A percentile compares a stretch with the other conserved stretches of the same genome.
phyloP scores from a whole-genome alignment of 2,329 filamentous ascomycete genomes.

The Alternaria infectoria region DNA sequence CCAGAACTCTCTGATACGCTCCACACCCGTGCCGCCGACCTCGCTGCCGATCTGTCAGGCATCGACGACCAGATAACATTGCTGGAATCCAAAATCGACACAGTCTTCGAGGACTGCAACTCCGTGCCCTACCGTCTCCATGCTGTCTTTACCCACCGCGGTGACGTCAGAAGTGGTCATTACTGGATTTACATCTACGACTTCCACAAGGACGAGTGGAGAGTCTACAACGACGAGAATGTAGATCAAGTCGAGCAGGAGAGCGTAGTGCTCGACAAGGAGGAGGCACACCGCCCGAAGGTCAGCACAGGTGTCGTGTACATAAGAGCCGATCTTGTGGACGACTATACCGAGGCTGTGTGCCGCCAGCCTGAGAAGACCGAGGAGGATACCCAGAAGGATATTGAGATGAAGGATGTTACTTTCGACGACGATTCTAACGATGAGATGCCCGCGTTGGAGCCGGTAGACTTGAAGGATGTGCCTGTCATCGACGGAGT shows the following conservation, averaged over 20 bases:
- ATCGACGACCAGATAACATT: conserved; percentile 51
- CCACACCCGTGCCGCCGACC: conserved; percentile 25
- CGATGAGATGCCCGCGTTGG: conserved; percentile 11
- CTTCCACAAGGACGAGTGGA: conserved; percentile 81
- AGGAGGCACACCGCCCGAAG: conserved; percentile 61
- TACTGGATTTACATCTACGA: conserved; percentile 98
- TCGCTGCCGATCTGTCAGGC: conserved; percentile 33
- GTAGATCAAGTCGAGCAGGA: conserved; percentile 76
- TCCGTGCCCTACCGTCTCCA: conserved; percentile 81
- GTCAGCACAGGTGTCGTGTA: conserved; percentile 74
- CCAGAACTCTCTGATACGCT: conserved; percentile 29
- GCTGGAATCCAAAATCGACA: conserved; percentile 57
- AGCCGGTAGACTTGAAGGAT: conserved; percentile 9
- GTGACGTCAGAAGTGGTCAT: conserved; percentile 70
- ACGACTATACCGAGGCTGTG: conserved; percentile 64
- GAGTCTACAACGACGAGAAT: conserved; percentile 89
- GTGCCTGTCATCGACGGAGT: conserved; percentile 37
- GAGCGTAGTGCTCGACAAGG: conserved; percentile 69
- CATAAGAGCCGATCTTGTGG: conserved; percentile 70
- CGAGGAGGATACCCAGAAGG: neutral
- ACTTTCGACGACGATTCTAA: conserved; percentile 15
- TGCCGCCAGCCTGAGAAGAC: conserved; percentile 21
- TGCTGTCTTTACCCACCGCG: conserved; percentile 90
- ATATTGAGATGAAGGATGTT: conserved; percentile 14
- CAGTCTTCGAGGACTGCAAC: conserved; percentile 68